phyloP scores from a whole-genome alignment of 495 filamentous ascomycete genomes.

The Penicillium arizonense region DNA sequence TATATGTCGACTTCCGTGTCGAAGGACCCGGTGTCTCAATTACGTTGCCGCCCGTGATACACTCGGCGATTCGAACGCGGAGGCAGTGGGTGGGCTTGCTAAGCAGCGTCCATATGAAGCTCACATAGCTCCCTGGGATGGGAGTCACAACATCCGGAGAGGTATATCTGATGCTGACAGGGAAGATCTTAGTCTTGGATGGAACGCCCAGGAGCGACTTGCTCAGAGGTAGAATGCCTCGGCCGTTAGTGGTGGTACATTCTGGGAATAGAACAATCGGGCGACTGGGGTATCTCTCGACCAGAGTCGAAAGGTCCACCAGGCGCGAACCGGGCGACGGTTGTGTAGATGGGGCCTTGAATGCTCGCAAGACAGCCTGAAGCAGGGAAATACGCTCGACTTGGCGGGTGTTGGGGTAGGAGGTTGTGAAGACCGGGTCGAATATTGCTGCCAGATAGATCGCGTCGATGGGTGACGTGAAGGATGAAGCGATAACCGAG shows the following conservation, averaged over 20 bases:
- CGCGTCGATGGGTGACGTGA: slow-evolving; percentile 88
- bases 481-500: slow-evolving; percentile 82
- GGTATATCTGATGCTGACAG: slow-evolving; percentile 83
- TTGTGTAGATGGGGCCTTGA: slow-evolving; percentile 54
- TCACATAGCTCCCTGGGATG: slow-evolving; percentile 63
- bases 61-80: slow-evolving; percentile 82
- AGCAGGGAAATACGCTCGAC: slow-evolving; percentile 77
- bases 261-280: slow-evolving; percentile 87
- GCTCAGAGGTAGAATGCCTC: slow-evolving; percentile 82
- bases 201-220: slow-evolving; percentile 67
- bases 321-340: slow-evolving; percentile 50
- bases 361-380: slow-evolving; percentile 68
- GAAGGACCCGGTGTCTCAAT: slow-evolving; percentile 9
- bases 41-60: slow-evolving; percentile 48
- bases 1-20: slow-evolving; percentile 35
- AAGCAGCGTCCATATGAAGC: slow-evolving; percentile 84
- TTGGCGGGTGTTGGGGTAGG: slow-evolving; percentile 68
- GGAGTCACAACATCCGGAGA: slow-evolving; percentile 89
- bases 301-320: slow-evolving; percentile 58
- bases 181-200: slow-evolving; percentile 71
- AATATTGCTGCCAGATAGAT: slow-evolving; percentile 97
- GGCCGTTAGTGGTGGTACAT: slow-evolving; percentile 89
- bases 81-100: slow-evolving; percentile 84
- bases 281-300: slow-evolving; percentile 65
- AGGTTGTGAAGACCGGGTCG: slow-evolving; percentile 87